phyloP scores from a whole-genome alignment of 805 yeast genomes.

The Saccharomycopsis schoenii region DNA sequence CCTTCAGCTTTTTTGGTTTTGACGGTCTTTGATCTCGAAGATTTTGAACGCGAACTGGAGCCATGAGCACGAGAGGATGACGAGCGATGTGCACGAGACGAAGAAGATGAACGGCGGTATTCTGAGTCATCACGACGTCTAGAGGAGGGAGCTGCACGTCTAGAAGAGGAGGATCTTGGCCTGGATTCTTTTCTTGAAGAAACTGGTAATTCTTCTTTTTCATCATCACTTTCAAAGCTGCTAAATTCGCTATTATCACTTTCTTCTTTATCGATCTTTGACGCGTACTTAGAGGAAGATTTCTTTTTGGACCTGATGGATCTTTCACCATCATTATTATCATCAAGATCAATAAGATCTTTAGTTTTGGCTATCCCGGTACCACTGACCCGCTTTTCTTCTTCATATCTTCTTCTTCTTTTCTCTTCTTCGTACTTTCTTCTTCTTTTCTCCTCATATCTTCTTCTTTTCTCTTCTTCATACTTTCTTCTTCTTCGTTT shows the following conservation, averaged over 20 bases:
- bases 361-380: background rate
- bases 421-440: slow-evolving; percentile 9
- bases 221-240: slow-evolving; percentile 1
- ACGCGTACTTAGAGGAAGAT: background rate
- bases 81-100: background rate
- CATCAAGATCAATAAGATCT: slow-evolving; percentile 12
- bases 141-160: background rate
- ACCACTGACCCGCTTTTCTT: background rate
- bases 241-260: slow-evolving; percentile 4
- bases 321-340: slow-evolving; percentile 10
- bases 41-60: background rate
- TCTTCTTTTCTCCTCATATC: slow-evolving; percentile 4
- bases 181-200: background rate
- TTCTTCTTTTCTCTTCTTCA: slow-evolving; percentile 3
- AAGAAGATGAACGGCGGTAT: background rate
- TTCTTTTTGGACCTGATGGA: background rate
- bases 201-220: slow-evolving; percentile 1
- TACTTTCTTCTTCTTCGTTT: slow-evolving; percentile 5
- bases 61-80: background rate
- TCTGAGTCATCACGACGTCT: background rate
- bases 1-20: slow-evolving; percentile 14
- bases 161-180: background rate
- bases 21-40: background rate
- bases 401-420: slow-evolving; percentile 5
- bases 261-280: background rate